A percentile compares a stretch with the other conserved stretches of the same genome.
Evolutionary conservation across 2,329 filamentous ascomycete genomes (phyloP).

Genomic region (Stromatinia cepivora): DNA sequence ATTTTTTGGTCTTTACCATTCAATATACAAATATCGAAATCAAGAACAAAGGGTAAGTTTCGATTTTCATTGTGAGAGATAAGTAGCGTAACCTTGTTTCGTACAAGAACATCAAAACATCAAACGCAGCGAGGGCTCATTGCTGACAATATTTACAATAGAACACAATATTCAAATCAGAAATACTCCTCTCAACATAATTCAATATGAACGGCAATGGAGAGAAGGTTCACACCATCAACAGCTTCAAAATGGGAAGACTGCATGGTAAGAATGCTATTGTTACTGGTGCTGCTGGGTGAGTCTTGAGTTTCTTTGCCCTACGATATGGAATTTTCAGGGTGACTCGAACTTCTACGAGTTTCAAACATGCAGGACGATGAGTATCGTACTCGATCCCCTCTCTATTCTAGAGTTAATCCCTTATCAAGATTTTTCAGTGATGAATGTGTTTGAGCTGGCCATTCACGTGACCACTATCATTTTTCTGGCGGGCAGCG

Average conservation of each 20-base stretch:
- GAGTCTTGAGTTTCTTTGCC: conserved; percentile 39
- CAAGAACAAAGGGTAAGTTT: conserved; percentile 19
- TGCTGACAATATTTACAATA: background rate
- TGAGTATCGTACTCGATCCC: background rate
- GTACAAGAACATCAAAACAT: background rate
- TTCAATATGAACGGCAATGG: conserved; percentile 27
- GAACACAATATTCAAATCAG: background rate
- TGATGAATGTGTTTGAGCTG: background rate
- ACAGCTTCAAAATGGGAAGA: conserved; percentile 42
- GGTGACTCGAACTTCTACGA: background rate
- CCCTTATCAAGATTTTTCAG: background rate
- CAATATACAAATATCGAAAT: background rate
- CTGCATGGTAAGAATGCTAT: conserved; percentile 47
- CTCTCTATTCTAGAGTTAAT: background rate
- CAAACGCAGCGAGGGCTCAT: background rate
- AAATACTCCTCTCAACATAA: background rate
- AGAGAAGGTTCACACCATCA: conserved; percentile 37
- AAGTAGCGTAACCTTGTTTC: background rate
- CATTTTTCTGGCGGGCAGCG: background rate
- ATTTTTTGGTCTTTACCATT: too few species aligned
- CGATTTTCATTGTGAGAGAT: background rate
- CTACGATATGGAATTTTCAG: background rate
- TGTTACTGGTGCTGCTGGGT: conserved; percentile 71
- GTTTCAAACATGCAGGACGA: background rate
- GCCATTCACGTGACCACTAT: conserved; percentile 9